Evolutionary conservation across 305 asterid species (phyloP).

Genomic region (Andrographis paniculata): DNA sequence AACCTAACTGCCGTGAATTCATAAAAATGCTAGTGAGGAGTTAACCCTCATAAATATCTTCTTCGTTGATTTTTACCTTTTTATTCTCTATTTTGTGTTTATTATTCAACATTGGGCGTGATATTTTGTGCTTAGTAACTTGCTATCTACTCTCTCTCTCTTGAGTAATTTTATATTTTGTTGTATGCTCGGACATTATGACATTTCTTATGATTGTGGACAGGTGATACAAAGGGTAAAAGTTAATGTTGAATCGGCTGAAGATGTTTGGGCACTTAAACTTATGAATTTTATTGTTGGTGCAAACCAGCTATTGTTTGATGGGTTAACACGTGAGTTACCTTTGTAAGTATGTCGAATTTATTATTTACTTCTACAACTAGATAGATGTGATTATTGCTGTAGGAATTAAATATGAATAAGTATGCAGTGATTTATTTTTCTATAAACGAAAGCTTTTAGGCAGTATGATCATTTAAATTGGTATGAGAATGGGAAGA

Average conservation of each 20-base stretch:
- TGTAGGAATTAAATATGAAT: background rate
- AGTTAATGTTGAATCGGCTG: constrained; percentile 41
- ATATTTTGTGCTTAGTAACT: background rate
- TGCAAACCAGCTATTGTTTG: constrained; percentile 61
- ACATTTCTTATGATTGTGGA: constrained; percentile 18
- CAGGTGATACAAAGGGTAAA: constrained; percentile 61
- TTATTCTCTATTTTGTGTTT: too few relatives aligned
- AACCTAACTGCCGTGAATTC: too few relatives aligned
- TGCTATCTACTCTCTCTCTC: background rate
- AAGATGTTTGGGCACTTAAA: constrained; percentile 73
- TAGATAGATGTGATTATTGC: background rate
- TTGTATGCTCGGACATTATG: constrained; percentile 4
- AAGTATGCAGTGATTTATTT: background rate
- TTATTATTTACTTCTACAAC: background rate
- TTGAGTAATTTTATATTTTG: background rate
- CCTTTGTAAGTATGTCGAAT: constrained; percentile 56
- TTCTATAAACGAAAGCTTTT: background rate
- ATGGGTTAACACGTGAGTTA: constrained; percentile 80
- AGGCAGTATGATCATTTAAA: too few relatives aligned
- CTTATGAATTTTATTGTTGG: constrained; percentile 65
- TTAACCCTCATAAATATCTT: too few relatives aligned
- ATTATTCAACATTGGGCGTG: too few relatives aligned
- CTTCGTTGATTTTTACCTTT: too few relatives aligned
- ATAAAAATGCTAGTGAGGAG: too few relatives aligned
- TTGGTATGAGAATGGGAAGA: too few relatives aligned